Base-by-base conservation (phyloP, 306 rosid genomes). In the Inga leiocalycina region DNA sequence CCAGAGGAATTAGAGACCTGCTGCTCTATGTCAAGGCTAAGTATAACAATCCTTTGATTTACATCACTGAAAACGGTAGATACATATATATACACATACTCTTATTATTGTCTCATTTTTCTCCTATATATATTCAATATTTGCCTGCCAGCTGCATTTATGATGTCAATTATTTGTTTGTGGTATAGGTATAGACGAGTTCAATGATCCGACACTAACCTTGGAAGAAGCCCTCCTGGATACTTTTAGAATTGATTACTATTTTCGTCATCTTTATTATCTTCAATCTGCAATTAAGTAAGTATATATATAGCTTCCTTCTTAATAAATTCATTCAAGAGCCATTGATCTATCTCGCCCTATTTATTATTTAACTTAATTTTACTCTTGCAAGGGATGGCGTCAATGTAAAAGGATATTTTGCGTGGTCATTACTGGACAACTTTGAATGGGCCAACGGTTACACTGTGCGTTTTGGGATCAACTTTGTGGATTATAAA, bases 341-440 rank as follows among this genome's bases (percentile, higher is more conserved):
- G 9, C 24, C 62, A 6, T 19, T 45, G 49, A 45, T 54, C 24
- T 19, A 6, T 15, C 30, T 2, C 20, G 15, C 51, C 51, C 51
- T 46, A 46, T 46, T 46, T 46, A 46, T 12, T 4, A 12, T 71
- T n/a, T 20, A 8, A 20, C 9, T 57, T 57, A 8, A 13, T 64
- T 13, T 64, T 39, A 34, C 70, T 66, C 44, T 66, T 64, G 37
- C 68, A 22, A 87, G 83, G 76, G 46, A 79, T 71, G 87, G 85
- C 24, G 90, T 84, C 64, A 90, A 85, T 3, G 82, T 90, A 9
- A 78, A 83, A 64, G 93, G 92, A 11, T 90, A 88, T 54, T 90
- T 92, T 79, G 93, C 92, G 14, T 90, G 96, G 96, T 88, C 96
- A 3, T 77, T 92, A 34, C 49, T 91, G 76, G 95, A 91, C 83